phyloP scores from a whole-genome alignment of 202 grass and related monocot genomes.

The Schoenoplectus tabernaemontani region DNA sequence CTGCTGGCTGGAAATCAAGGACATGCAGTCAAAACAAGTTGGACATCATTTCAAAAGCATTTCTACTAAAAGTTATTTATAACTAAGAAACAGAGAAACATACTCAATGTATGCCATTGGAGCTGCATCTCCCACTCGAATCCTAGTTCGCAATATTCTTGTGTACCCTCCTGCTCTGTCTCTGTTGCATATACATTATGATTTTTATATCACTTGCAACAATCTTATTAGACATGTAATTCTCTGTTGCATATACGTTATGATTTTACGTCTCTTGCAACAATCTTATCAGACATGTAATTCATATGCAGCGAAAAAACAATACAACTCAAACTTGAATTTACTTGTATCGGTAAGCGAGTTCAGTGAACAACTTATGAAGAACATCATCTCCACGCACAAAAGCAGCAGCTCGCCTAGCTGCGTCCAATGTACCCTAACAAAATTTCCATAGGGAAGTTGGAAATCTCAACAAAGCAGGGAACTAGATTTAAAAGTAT shows the following conservation, averaged over 20 bases:
- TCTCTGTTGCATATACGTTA: constrained; percentile 25
- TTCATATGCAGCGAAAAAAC: neutral
- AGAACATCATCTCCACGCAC: constrained; percentile 92
- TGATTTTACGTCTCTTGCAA: neutral
- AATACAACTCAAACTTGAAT: constrained; percentile 1
- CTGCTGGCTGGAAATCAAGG: neutral
- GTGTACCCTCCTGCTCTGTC: constrained; percentile 81
- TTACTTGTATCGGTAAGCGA: constrained; percentile 87
- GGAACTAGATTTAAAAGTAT: neutral
- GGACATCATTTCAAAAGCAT: neutral
- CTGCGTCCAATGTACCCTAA: constrained; percentile 67
- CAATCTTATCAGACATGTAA: constrained; percentile 8
- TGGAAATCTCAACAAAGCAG: neutral
- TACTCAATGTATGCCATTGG: constrained; percentile 97
- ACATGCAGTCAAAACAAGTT: neutral
- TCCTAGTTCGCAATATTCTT: constrained; percentile 66
- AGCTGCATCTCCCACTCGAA: constrained; percentile 78
- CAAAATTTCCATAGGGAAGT: constrained; percentile 14
- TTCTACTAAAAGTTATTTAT: neutral
- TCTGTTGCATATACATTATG: constrained; percentile 16
- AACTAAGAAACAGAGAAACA: constrained; percentile 20
- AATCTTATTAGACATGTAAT: neutral
- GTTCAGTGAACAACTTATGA: constrained; percentile 93
- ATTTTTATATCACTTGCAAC: neutral
- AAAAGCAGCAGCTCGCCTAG: constrained; percentile 71